phyloP scores from a whole-genome alignment of 2,329 filamentous ascomycete species.

The Fusarium tanahbumbuense region DNA sequence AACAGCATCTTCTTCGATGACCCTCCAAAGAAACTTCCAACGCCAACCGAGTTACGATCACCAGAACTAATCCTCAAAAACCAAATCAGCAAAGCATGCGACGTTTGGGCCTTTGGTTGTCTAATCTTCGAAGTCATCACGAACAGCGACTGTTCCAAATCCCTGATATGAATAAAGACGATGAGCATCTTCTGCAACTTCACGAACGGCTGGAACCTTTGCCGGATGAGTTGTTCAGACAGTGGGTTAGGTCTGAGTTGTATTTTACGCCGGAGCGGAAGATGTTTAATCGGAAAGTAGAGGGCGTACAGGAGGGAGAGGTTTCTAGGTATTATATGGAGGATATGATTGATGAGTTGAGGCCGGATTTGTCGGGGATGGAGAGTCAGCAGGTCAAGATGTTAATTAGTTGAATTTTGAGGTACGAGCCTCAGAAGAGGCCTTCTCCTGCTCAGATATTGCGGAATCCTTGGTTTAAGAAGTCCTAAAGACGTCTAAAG shows the following conservation, averaged over 20 bases:
- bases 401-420: not conserved
- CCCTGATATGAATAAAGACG: accelerated
- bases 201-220: not conserved
- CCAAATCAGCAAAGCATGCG: accelerated
- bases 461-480: not conserved
- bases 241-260: not conserved
- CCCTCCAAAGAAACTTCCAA: not conserved
- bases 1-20: not conserved
- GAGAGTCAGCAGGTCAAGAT: not conserved
- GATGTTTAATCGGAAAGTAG: not conserved
- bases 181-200: not conserved
- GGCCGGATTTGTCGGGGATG: not conserved
- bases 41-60: not conserved
- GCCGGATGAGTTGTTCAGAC: accelerated
- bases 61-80: not conserved
- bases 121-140: not conserved
- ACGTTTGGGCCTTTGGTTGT: not conserved
- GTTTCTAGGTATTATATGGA: not conserved
- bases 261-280: accelerated
- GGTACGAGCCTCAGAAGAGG: not conserved
- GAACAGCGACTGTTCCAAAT: not conserved
- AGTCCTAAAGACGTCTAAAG: not conserved
- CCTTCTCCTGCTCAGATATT: not conserved
- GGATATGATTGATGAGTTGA: not conserved
- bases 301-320: not conserved